Evolutionary conservation across 257 asterid genomes (phyloP).

Genomic region (Echites panduratus): DNA sequence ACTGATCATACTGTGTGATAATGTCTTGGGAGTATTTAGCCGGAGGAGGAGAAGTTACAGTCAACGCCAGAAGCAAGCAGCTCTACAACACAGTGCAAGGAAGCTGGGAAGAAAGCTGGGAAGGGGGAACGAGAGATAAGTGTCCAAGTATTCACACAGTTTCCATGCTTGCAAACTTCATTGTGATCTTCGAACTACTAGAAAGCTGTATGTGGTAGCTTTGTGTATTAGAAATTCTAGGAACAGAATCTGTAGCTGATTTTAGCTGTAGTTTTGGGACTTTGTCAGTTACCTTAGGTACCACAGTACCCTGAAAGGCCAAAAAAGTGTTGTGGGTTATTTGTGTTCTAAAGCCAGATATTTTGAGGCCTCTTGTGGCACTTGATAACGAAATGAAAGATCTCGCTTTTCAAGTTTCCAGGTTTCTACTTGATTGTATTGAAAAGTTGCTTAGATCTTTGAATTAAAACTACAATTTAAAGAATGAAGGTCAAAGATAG

Average conservation of each 20-base stretch:
- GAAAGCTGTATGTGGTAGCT: background rate
- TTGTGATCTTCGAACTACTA: background rate
- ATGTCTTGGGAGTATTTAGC: conserved; percentile 38
- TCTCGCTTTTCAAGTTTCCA: background rate
- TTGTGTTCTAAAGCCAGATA: background rate
- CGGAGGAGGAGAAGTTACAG: conserved; percentile 51
- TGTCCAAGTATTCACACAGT: conserved; percentile 1
- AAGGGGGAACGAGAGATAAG: conserved; percentile 36
- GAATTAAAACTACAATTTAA: background rate
- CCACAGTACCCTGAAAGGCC: background rate
- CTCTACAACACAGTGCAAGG: conserved; percentile 54
- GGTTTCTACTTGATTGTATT: background rate
- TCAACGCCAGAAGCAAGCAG: conserved; percentile 59
- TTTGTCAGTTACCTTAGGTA: background rate
- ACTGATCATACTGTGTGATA: background rate
- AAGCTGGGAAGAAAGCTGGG: conserved; percentile 48
- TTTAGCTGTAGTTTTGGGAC: background rate
- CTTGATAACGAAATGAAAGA: background rate
- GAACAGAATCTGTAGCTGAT: background rate
- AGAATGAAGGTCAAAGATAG: too few species aligned
- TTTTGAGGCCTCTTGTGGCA: background rate
- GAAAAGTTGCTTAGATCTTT: background rate
- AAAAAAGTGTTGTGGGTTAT: background rate
- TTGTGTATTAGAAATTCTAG: background rate
- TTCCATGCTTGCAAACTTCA: conserved; percentile 3